phyloP scores from a whole-genome alignment of 495 filamentous ascomycete species.

The Tuber indicum region DNA sequence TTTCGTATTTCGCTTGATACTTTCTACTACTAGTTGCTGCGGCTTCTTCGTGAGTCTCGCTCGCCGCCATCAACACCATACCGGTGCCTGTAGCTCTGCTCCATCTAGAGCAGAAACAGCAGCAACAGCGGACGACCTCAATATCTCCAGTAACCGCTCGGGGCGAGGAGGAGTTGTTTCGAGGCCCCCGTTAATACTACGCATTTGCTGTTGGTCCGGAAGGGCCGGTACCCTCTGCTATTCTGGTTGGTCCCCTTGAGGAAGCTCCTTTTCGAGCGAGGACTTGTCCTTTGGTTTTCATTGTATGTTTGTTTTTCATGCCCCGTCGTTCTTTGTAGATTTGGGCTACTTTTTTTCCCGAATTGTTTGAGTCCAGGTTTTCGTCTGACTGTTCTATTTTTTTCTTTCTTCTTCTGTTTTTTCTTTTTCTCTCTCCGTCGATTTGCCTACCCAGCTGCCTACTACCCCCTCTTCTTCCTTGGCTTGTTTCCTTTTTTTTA shows the following conservation, averaged over 20 bases:
- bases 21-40: conserved; percentile 23
- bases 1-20: conserved; percentile 34
- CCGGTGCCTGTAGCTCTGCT: not conserved
- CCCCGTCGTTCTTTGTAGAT: not conserved
- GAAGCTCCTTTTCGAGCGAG: not conserved
- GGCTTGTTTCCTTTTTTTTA: not conserved
- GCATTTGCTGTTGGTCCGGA: not conserved
- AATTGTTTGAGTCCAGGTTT: not conserved
- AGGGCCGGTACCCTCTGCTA: not conserved
- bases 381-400: conserved; percentile 1
- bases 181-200: not conserved
- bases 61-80: not conserved
- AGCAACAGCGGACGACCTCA: not conserved
- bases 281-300: not conserved
- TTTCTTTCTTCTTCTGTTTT: not conserved
- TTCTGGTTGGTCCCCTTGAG: not conserved
- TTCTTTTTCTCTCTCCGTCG: not conserved
- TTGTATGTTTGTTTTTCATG: not conserved
- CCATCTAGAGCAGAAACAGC: not conserved
- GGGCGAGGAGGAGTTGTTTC: not conserved
- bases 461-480: not conserved
- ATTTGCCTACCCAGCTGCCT: not conserved
- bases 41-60: conserved; percentile 7
- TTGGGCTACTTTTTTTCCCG: not conserved
- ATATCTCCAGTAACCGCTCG: not conserved